A percentile compares a stretch with the other conserved stretches of the same genome.
Conservation (phyloP, 805 yeast species). For the Myxozyma kluyveri region DNA sequence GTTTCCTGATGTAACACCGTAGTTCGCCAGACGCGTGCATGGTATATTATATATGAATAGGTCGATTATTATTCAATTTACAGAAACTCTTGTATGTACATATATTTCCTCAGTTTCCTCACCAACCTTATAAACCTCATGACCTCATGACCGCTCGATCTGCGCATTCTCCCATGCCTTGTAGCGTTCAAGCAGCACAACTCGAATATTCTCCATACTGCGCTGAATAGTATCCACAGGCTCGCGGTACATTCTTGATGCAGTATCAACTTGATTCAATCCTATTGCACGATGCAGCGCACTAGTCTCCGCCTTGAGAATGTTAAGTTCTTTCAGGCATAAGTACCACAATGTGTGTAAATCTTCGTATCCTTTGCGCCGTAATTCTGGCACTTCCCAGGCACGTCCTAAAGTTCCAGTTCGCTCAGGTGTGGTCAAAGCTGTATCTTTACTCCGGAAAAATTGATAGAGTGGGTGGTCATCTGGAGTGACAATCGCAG, state of each 20-base stretch:
- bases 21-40: too few relatives aligned
- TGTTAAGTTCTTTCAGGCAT: conserved; percentile 77
- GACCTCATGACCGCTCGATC: background rate
- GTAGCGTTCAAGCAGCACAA: conserved; percentile 82
- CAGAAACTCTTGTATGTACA: background rate
- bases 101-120: background rate
- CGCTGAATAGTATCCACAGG: conserved; percentile 5
- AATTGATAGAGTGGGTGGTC: conserved; percentile 96
- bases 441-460: conserved; percentile 50
- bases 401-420: conserved; percentile 53
- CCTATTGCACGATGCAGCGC: conserved; percentile 44
- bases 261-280: conserved; percentile 37
- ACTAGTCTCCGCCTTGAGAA: conserved; percentile 70
- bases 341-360: conserved; percentile 89
- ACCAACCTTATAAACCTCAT: background rate
- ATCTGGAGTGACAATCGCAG: conserved; percentile 56
- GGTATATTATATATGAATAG: background rate
- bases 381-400: conserved; percentile 84
- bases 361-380: conserved; percentile 89
- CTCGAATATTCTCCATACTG: conserved; percentile 70
- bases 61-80: background rate
- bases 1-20: too few relatives aligned
- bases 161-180: conserved; percentile 60
- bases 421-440: conserved; percentile 58
- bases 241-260: conserved; percentile 41